A percentile compares a stretch with the other conserved stretches of the same genome.
These are phyloP conservation scores for Dactylis glomerata DNA, from an alignment of 176 grass and related monocot genomes.

Conservation along the genomic window DNA sequence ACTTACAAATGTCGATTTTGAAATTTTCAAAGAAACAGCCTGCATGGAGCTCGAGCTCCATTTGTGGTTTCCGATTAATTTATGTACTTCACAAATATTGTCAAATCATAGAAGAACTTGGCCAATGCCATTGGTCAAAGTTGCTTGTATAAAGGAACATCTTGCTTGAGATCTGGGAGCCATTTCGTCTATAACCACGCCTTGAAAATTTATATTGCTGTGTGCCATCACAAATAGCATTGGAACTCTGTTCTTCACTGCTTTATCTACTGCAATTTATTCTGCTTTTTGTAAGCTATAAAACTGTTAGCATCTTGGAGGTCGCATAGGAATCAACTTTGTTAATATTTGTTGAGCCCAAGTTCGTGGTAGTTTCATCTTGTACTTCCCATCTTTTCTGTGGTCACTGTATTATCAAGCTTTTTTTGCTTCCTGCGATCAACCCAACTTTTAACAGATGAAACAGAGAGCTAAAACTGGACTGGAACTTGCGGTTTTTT, in stretches of 20 bases:
- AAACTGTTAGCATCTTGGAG: conserved; percentile 1
- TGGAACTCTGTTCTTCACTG: conserved; percentile 1
- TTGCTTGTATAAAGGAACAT: conserved; percentile 10
- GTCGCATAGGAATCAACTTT: not conserved
- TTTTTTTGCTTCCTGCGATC: not conserved
- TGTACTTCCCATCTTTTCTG: conserved; percentile 4
- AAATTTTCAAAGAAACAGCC: too few species aligned
- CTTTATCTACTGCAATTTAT: not conserved
- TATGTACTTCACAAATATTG: not conserved
- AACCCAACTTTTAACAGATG: not conserved
- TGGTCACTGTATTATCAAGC: not conserved
- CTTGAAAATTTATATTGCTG: conserved; percentile 2
- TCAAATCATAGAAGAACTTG: not conserved
- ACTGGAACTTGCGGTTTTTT: not conserved
- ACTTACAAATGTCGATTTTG: too few species aligned
- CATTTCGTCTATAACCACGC: not conserved
- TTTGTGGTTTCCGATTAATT: too few species aligned
- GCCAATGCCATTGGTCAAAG: not conserved
- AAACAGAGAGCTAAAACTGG: not conserved
- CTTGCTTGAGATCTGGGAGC: conserved; percentile 6
- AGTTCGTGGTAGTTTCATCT: not conserved
- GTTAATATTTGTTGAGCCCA: not conserved
- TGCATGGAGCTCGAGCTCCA: too few species aligned
- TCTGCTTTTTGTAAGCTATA: conserved; percentile 15
- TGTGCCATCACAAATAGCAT: conserved; percentile 3